Evolutionary conservation across 345 rosid genomes (phyloP), one percentile per base, ranked within the genome.

Genomic region (Microthlaspi erraticum): DNA sequence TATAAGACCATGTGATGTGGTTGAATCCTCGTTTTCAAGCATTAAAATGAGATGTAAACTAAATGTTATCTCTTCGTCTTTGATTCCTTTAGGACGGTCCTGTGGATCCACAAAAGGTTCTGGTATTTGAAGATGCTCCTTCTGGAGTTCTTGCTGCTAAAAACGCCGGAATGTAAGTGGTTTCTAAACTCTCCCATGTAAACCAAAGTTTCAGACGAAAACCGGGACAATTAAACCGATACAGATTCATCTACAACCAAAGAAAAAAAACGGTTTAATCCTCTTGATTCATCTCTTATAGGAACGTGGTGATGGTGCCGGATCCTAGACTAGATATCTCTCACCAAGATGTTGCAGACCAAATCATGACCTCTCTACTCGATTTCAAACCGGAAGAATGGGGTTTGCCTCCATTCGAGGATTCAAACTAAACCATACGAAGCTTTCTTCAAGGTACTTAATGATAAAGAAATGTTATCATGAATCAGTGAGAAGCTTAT

Each of bases 111-210:
- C 56, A 61, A 16, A 80, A 82, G 60, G 52, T 77, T 80, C 80
- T 94, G 29, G 97, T 89, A 33, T 94, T 94, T 75, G 99, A 94
- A 85, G 99, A 94, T 82, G 97, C 99, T 11, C 99, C 99, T 53
- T 69, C 93, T 5, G 99, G 99, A 60, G 99, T 87, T 77, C 88
- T 75, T 37, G 99, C 99, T 6, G 99, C 91, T 8, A 94, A 91
- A 78, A 91, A 88, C 81, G 91, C 97, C 31, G 86, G 86, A 76
- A 91, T 94, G 99, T 94, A 80, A 84, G 97, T 81, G 51, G 44
- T 43, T 71, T 33, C 18, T 16, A 13, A 45, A 4, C 10, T 32
- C n/a, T 26, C 29, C 17, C 43, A 5, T 48, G 51, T n/a, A n/a
- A n/a, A n/a, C n/a, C n/a, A n/a, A n/a, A n/a, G 12, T 69, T 44